These are phyloP conservation scores for Fusarium veterinarium DNA, from an alignment of 2,329 filamentous ascomycete species.

Conservation along the genomic window DNA sequence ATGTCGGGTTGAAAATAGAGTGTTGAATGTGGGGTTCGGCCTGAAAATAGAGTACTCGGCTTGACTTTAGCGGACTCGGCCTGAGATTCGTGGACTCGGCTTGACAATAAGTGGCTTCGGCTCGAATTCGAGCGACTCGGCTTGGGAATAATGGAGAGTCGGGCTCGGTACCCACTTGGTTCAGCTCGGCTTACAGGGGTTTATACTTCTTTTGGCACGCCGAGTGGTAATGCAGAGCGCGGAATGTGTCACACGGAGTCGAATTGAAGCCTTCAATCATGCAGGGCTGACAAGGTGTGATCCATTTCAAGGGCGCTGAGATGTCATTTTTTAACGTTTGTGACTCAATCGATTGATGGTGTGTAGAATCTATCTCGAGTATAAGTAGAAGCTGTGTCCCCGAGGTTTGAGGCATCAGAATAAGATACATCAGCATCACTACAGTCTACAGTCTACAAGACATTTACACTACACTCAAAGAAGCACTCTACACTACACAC, in stretches of 20 bases:
- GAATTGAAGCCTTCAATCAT: neutral
- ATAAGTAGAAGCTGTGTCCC: slow-evolving; percentile 31
- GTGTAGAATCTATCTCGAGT: neutral
- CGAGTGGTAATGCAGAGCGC: slow-evolving; percentile 4
- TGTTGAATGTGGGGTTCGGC: neutral
- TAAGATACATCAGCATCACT: slow-evolving; percentile 3
- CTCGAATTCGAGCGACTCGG: neutral
- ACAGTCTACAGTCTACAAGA: slow-evolving; percentile 8
- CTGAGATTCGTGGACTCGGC: neutral
- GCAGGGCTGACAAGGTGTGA: slow-evolving; percentile 34
- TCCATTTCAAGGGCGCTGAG: slow-evolving; percentile 27
- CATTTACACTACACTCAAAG: neutral
- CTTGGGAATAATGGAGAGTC: neutral
- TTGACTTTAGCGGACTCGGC: slow-evolving; percentile 11
- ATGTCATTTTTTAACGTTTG: neutral
- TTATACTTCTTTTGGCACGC: slow-evolving; percentile 1
- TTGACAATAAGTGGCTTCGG: neutral
- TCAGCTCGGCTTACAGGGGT: slow-evolving; percentile 35
- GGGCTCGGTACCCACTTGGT: slow-evolving; percentile 17
- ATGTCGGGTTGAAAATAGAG: neutral
- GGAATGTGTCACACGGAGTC: slow-evolving; percentile 37
- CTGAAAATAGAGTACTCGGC: neutral
- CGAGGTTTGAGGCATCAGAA: neutral
- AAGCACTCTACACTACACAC: neutral
- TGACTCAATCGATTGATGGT: slow-evolving; percentile 37